Percentiles rank a stretch among this genome's conserved stretches.
Evolutionary conservation across 345 rosid genomes (phyloP).

Genomic region (Citrus maxima): DNA sequence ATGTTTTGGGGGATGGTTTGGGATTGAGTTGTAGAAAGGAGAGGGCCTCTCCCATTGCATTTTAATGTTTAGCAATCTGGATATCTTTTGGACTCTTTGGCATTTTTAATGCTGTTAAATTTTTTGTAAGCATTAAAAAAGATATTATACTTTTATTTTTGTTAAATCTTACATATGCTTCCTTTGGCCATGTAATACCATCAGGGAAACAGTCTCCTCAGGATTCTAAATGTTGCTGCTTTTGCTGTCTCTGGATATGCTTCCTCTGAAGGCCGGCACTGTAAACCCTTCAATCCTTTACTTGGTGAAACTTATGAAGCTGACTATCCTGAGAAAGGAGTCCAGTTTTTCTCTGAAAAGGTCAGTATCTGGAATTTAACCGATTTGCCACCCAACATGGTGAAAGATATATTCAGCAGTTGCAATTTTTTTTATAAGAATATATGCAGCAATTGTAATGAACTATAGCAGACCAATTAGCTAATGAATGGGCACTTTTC

Average conservation of each 20-base stretch:
- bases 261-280: slow-evolving; percentile 87
- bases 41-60: not conserved
- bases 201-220: slow-evolving; percentile 74
- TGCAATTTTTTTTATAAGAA: not conserved
- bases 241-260: slow-evolving; percentile 98
- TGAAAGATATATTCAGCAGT: not conserved
- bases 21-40: not conserved
- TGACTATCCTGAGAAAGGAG: slow-evolving; percentile 84
- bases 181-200: slow-evolving; percentile 11
- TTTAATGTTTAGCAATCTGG: not conserved
- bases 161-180: slow-evolving; percentile 15
- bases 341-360: slow-evolving; percentile 97
- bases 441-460: not conserved
- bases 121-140: not conserved
- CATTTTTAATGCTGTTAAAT: not conserved
- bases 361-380: slow-evolving; percentile 31
- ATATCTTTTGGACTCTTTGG: not conserved
- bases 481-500: not conserved
- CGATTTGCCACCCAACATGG: not conserved
- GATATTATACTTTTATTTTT: not conserved
- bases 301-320: slow-evolving; percentile 98
- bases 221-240: slow-evolving; percentile 87
- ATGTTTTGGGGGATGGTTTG: not conserved
- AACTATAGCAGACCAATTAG: not conserved
- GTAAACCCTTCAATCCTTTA: slow-evolving; percentile 98